These are phyloP conservation scores for Neopestalotiopsis sp. DNA, from an alignment of 2,329 filamentous ascomycete species.

Conservation along the genomic window DNA sequence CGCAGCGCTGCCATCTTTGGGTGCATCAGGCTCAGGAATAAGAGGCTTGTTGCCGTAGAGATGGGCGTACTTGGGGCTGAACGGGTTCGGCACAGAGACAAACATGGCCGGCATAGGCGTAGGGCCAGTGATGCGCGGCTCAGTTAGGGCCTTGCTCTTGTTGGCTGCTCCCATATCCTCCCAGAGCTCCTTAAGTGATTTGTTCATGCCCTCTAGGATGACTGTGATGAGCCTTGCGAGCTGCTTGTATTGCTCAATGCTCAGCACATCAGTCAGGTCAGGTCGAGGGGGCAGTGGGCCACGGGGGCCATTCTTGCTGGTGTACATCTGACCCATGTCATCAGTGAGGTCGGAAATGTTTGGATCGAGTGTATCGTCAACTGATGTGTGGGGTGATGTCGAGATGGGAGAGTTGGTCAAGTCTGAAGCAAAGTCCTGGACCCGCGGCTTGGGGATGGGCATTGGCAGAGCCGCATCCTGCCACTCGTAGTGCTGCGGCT, in stretches of 20 bases:
- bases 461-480: not conserved
- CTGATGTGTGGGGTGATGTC: not conserved
- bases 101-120: conserved; percentile 32
- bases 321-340: conserved; percentile 8
- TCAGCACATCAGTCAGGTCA: conserved; percentile 57
- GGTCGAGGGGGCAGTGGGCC: conserved; percentile 44
- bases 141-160: conserved; percentile 34
- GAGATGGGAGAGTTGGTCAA: not conserved
- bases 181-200: conserved; percentile 57
- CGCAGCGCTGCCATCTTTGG: conserved; percentile 24
- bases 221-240: conserved; percentile 55
- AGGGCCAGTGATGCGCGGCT: conserved; percentile 32
- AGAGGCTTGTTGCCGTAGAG: conserved; percentile 31
- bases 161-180: conserved; percentile 43
- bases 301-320: not conserved
- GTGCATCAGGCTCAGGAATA: conserved; percentile 24
- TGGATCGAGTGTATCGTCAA: not conserved
- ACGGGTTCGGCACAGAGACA: conserved; percentile 38
- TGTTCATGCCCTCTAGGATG: conserved; percentile 61
- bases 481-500: not conserved
- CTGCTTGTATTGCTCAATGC: conserved; percentile 53
- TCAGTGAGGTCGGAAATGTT: not conserved
- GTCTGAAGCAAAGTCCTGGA: not conserved
- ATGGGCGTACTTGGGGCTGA: conserved; percentile 34
- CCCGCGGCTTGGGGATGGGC: not conserved